Evolutionary conservation across 192 early-diverging fungal species (phyloP).

Genomic region (Rhizoclosmatium globosum): DNA sequence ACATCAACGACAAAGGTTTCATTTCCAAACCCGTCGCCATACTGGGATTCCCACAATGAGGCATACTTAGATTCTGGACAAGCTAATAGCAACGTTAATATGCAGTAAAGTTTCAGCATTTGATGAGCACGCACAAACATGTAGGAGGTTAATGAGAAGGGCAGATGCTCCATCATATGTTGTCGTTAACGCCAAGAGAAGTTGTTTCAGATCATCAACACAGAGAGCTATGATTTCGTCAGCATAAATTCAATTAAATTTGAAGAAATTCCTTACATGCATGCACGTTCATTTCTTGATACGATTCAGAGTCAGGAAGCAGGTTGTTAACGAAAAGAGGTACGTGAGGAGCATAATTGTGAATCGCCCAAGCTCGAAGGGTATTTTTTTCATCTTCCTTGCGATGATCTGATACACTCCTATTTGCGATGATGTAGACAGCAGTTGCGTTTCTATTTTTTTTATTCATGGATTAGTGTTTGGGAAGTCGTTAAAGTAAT

Average conservation of each 20-base stretch:
- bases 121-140: slow-evolving; percentile 39
- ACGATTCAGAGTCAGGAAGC: slow-evolving; percentile 65
- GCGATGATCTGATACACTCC: slow-evolving; percentile 52
- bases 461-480: background rate
- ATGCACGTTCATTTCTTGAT: slow-evolving; percentile 64
- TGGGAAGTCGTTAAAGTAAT: background rate
- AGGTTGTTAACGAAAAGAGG: slow-evolving; percentile 71
- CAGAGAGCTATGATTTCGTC: slow-evolving; percentile 32
- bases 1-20: slow-evolving; percentile 64
- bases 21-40: slow-evolving; percentile 74
- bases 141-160: slow-evolving; percentile 72
- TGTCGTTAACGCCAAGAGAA: slow-evolving; percentile 34
- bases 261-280: slow-evolving; percentile 43
- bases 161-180: slow-evolving; percentile 58
- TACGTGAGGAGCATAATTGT: slow-evolving; percentile 62
- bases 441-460: slow-evolving; percentile 39
- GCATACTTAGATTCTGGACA: slow-evolving; percentile 53
- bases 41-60: slow-evolving; percentile 73
- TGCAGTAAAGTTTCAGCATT: background rate
- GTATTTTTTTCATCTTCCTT: slow-evolving; percentile 77
- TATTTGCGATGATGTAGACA: slow-evolving; percentile 53
- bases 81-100: slow-evolving; percentile 37
- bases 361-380: slow-evolving; percentile 71
- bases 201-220: slow-evolving; percentile 51
- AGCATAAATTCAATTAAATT: background rate